These are phyloP conservation scores for Zygnema circumcarinatum DNA, from an alignment of 139 green algal genomes.

Conservation along the genomic window DNA sequence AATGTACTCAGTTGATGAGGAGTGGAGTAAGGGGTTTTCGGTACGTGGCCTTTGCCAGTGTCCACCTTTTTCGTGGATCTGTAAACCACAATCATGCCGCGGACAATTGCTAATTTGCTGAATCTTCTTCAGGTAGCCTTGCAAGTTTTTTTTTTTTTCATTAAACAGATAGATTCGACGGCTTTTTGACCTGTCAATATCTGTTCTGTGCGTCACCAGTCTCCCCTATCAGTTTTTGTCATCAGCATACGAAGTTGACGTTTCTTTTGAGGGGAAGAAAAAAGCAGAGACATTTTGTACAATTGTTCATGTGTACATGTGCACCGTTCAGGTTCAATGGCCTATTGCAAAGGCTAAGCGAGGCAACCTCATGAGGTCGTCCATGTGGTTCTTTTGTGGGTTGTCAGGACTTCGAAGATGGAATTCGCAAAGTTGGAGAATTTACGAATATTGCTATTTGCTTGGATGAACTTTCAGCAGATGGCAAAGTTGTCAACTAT, in stretches of 20 bases:
- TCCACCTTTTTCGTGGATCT: not conserved
- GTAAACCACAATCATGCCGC: not conserved
- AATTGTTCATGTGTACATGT: too few species aligned
- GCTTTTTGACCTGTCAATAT: too few species aligned
- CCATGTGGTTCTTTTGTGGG: too few species aligned
- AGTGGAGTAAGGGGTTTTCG: slow-evolving; percentile 24
- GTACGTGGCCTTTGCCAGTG: not conserved
- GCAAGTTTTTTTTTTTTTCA: too few species aligned
- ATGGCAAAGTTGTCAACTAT: not conserved
- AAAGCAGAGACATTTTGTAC: too few species aligned
- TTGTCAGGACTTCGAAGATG: not conserved
- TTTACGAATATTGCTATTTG: not conserved
- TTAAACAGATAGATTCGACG: too few species aligned
- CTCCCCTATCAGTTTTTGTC: not conserved
- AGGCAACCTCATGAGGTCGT: too few species aligned
- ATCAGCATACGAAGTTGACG: not conserved
- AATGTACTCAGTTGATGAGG: slow-evolving; percentile 14
- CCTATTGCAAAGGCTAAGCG: too few species aligned
- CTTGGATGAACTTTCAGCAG: not conserved
- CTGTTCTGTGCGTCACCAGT: too few species aligned
- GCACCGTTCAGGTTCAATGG: too few species aligned
- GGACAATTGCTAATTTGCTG: not conserved
- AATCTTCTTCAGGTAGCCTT: too few species aligned
- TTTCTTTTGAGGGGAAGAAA: not conserved
- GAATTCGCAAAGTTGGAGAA: not conserved